phyloP scores from a whole-genome alignment of 257 asterid genomes.

The Nyctanthes arbortristis region DNA sequence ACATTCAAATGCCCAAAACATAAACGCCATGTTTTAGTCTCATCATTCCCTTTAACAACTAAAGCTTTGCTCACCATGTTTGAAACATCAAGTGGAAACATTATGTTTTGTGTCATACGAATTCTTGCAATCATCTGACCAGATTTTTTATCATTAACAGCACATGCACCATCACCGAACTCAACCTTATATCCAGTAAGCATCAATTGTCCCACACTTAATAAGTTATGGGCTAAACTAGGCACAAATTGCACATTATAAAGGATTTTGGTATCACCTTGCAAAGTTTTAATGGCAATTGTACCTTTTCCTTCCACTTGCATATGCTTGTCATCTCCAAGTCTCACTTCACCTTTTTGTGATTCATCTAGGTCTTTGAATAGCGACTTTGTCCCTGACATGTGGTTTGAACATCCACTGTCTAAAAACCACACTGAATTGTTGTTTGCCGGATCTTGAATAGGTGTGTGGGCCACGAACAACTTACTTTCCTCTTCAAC shows the following conservation, averaged over 20 bases:
- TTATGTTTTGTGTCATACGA: neutral
- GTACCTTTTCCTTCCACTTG: constrained; percentile 18
- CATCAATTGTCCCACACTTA: constrained; percentile 28
- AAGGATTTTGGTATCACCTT: neutral
- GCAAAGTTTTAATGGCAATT: neutral
- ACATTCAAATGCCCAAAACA: too few relatives aligned
- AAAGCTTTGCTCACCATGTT: neutral
- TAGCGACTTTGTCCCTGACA: neutral
- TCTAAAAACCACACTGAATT: neutral
- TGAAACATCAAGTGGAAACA: constrained; percentile 9
- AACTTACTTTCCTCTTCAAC: constrained; percentile 11
- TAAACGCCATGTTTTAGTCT: too few relatives aligned
- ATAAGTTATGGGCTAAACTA: constrained; percentile 7
- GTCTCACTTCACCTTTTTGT: neutral
- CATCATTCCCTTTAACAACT: neutral
- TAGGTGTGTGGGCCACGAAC: constrained; percentile 4
- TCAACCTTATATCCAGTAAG: neutral
- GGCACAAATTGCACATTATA: constrained; percentile 18
- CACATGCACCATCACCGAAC: constrained; percentile 14
- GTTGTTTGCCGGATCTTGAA: neutral
- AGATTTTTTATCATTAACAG: constrained; percentile 2
- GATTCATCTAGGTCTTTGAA: constrained; percentile 14
- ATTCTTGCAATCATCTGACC: neutral
- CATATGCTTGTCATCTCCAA: neutral
- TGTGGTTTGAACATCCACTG: neutral